A percentile compares a stretch with the other conserved stretches of the same genome.
Conservation (phyloP, 805 yeast genomes). For the Ogataea neopini region DNA sequence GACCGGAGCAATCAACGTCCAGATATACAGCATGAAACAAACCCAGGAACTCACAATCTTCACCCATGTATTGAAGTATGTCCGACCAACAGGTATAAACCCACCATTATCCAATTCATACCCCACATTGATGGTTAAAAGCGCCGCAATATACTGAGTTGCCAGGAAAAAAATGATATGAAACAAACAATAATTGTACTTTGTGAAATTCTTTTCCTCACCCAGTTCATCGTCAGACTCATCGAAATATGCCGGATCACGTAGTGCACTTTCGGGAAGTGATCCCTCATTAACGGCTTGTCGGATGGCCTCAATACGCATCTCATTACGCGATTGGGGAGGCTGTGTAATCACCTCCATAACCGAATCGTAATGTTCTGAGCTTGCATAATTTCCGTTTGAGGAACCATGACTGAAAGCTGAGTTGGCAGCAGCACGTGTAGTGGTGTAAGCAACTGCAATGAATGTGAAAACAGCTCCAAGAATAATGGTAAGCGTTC, state of each 20-base stretch:
- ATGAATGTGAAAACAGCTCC: constrained; percentile 93
- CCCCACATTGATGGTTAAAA: constrained; percentile 88
- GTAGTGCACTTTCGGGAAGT: constrained; percentile 86
- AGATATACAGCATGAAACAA: constrained; percentile 79
- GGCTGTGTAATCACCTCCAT: constrained; percentile 49
- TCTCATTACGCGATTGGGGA: constrained; percentile 54
- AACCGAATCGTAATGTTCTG: constrained; percentile 44
- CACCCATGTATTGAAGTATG: constrained; percentile 94
- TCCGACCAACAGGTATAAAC: constrained; percentile 94
- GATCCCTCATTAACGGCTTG: constrained; percentile 98
- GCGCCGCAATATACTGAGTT: constrained; percentile 94
- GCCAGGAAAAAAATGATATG: constrained; percentile 92
- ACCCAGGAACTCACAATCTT: constrained; percentile 91
- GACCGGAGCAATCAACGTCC: constrained; percentile 93
- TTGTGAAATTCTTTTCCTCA: constrained; percentile 62
- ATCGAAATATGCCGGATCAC: constrained; percentile 64
- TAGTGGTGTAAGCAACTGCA: constrained; percentile 96
- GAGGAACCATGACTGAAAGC: constrained; percentile 48
- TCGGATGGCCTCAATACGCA: constrained; percentile 83
- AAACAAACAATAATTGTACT: constrained; percentile 83
- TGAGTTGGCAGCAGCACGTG: constrained; percentile 89
- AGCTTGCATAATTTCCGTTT: constrained; percentile 20
- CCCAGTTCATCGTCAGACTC: constrained; percentile 48
- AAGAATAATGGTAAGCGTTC: constrained; percentile 81
- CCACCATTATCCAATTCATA: constrained; percentile 83